These are phyloP conservation scores for Eudorina sp. DNA, from an alignment of 139 green algal species.

Conservation along the genomic window DNA sequence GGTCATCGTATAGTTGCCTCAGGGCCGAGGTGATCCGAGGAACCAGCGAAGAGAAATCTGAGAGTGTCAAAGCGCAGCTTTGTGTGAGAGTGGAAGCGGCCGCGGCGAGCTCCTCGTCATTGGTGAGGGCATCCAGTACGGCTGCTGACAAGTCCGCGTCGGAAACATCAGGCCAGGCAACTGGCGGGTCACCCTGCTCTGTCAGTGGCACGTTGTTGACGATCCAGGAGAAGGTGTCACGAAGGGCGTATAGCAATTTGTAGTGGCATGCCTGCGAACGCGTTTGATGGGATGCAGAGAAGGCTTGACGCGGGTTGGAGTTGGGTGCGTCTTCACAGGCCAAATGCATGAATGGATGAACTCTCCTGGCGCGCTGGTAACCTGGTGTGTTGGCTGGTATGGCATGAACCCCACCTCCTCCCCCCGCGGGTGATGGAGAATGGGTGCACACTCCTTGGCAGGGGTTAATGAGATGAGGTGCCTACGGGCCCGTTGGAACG, in stretches of 20 bases:
- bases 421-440: too few species aligned
- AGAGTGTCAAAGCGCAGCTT: not conserved
- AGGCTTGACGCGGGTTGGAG: too few species aligned
- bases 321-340: too few species aligned
- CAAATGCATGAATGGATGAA: too few species aligned
- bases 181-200: not conserved
- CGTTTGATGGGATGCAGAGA: too few species aligned
- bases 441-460: too few species aligned
- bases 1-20: not conserved
- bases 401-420: too few species aligned
- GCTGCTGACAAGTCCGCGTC: not conserved
- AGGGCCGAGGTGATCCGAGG: not conserved
- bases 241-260: not conserved
- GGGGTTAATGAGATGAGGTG: too few species aligned
- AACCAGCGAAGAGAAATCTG: not conserved
- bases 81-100: too few species aligned
- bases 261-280: slow-evolving; percentile 9
- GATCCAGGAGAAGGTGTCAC: not conserved
- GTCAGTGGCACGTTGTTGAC: not conserved
- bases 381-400: too few species aligned
- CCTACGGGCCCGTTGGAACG: too few species aligned
- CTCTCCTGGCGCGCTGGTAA: too few species aligned
- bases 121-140: not conserved
- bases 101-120: not conserved
- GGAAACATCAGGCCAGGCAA: not conserved